Evolutionary conservation across 2,329 filamentous ascomycete genomes (phyloP).

Genomic region (Metarhizium humberi): DNA sequence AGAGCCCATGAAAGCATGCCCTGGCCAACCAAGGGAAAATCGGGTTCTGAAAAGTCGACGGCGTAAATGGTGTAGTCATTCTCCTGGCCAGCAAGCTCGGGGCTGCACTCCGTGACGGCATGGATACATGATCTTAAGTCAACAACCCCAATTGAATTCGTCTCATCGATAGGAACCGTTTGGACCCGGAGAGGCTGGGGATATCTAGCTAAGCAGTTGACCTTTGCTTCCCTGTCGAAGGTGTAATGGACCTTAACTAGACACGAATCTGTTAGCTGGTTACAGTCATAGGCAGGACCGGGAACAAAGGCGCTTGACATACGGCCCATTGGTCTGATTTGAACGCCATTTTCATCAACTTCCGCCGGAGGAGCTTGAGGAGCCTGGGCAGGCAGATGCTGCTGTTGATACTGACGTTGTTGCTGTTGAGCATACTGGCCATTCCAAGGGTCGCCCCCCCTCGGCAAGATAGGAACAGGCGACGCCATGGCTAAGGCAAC

Average conservation of each 20-base stretch:
- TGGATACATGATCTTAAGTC: conserved; percentile 82
- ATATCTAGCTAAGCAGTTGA: conserved; percentile 82
- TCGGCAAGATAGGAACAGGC: conserved; percentile 23
- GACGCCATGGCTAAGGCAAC: conserved; percentile 26
- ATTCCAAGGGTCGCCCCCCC: conserved; percentile 10
- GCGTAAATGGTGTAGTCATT: conserved; percentile 95
- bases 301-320: conserved; percentile 26
- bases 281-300: conserved; percentile 2
- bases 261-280: conserved; percentile 12
- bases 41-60: conserved; percentile 91
- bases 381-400: conserved; percentile 19
- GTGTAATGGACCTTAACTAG: conserved; percentile 95
- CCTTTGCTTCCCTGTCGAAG: conserved; percentile 81
- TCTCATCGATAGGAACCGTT: conserved; percentile 71
- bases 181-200: conserved; percentile 72
- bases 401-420: conserved; percentile 6
- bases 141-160: conserved; percentile 73
- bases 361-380: conserved; percentile 14
- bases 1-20: conserved; percentile 87
- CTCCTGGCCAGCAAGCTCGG: conserved; percentile 63
- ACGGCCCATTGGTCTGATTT: conserved; percentile 59
- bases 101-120: conserved; percentile 69
- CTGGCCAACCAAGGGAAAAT: conserved; percentile 87
- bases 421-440: conserved; percentile 4
- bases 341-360: conserved; percentile 39